These are phyloP conservation scores for Floccularia luteovirens DNA, from an alignment of 768 basidiomycete species.

Conservation along the genomic window DNA sequence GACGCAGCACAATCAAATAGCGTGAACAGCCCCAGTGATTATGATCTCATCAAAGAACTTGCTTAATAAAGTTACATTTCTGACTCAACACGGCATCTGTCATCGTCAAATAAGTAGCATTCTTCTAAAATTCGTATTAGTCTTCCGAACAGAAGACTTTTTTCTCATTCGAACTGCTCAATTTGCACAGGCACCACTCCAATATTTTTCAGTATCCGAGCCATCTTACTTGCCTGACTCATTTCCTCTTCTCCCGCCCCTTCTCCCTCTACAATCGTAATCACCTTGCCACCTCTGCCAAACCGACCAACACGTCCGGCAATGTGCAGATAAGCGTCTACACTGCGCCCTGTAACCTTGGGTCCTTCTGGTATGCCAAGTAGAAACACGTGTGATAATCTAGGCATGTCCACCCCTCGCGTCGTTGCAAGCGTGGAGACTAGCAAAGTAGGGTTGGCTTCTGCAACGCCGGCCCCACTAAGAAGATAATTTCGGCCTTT, in stretches of 20 bases:
- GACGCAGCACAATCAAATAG: too few relatives aligned
- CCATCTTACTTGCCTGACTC: conserved; percentile 26
- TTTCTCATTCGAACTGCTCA: conserved; percentile 46
- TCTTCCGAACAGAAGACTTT: too few relatives aligned
- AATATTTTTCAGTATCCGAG: conserved; percentile 34
- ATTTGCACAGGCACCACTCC: conserved; percentile 37
- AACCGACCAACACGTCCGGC: conserved; percentile 75
- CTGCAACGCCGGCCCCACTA: conserved; percentile 18
- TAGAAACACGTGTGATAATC: conserved; percentile 69
- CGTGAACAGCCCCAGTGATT: too few relatives aligned
- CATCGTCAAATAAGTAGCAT: too few relatives aligned
- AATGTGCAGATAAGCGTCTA: conserved; percentile 61
- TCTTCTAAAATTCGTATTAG: too few relatives aligned
- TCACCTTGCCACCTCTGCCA: conserved; percentile 56
- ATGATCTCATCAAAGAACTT: too few relatives aligned
- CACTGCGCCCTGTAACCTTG: conserved; percentile 27
- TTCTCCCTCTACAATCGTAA: conserved; percentile 46
- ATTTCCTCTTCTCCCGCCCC: conserved; percentile 14
- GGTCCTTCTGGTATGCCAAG: conserved; percentile 49
- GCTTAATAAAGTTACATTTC: too few relatives aligned
- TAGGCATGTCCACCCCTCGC: conserved; percentile 67
- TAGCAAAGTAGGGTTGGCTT: conserved; percentile 53
- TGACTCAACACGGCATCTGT: too few relatives aligned
- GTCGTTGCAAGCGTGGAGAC: conserved; percentile 64
- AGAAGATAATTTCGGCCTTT: conserved; percentile 36